Base-by-base conservation (phyloP, 2,329 filamentous ascomycete genomes). In the Phialocephala sp. region DNA sequence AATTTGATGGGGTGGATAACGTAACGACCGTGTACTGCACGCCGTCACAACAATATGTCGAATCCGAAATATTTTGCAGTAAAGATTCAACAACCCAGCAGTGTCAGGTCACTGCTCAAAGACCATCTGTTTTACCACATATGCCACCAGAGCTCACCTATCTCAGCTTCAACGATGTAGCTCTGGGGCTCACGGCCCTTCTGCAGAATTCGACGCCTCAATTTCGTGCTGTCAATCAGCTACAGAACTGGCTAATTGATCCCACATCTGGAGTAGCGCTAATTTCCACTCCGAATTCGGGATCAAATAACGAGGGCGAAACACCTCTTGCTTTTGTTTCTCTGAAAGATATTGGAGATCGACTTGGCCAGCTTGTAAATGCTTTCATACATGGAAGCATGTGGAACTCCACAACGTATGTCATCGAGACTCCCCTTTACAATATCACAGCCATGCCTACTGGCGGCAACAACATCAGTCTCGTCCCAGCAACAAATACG, bases 321-420 rank as follows among this genome's bases (percentile, higher is more conserved):
- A 61, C 50, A 20, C 61, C 59, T 62, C 45, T 68, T 66, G 32
- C 45, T 37, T 22, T 56, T 4, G 57, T 70, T 5, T 32, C 66
- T 8, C 59, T 66, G 3, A 45, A 62, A 22, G 68, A 71, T n/a
- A 66, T 73, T 39, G 65, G 56, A 14, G 57, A 67, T 27, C 60
- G 71, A n/a, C 57, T 73, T n/a, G 69, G 70, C 1, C 70, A 72
- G 39, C 55, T 73, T 1, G 9, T 72, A 5, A 73, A 71, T 36
- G 56, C 70, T 5, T 73, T 65, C 24, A 52, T 72, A 5, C 61
- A 67, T 22, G 68, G 64, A 1, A 71, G 68, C 52, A 65, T 68
- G 41, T 69, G 66, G 64, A 72, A 72, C 37, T 62, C 69, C 1
- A 70, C 70, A 9, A 60, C 65, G 11, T 71, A 68, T 45, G 64